A percentile compares a stretch with the other conserved stretches of the same genome.
phyloP scores from a whole-genome alignment of 495 filamentous ascomycete species.

The Aspergillus nidulans region DNA sequence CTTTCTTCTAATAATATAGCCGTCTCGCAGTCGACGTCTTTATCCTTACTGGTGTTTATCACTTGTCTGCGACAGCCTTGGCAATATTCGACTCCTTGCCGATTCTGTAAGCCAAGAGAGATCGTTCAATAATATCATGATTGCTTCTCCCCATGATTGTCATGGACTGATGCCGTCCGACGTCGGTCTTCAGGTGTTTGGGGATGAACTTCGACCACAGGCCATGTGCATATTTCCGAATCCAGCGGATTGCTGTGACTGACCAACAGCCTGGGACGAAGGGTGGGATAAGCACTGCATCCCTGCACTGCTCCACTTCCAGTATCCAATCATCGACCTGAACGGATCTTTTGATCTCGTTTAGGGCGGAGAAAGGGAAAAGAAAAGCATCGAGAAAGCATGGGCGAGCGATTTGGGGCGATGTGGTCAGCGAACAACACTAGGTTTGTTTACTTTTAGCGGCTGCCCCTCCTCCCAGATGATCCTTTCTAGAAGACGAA shows the following conservation, averaged over 20 bases:
- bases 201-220: background rate
- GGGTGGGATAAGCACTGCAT: constrained; percentile 26
- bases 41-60: background rate
- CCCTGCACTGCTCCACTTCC: constrained; percentile 23
- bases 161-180: background rate
- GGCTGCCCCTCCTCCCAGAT: background rate
- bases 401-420: background rate
- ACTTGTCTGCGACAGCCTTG: no score
- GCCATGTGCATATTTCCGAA: constrained; percentile 3
- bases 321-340: constrained; percentile 14
- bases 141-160: background rate
- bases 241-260: background rate
- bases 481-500: no score
- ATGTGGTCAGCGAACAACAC: background rate
- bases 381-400: background rate
- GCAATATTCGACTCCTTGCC: constrained; percentile 3
- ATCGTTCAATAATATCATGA: background rate
- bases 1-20: no score
- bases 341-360: constrained; percentile 11
- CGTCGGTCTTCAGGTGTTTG: background rate
- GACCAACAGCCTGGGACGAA: constrained; percentile 18
- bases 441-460: constrained; percentile 10
- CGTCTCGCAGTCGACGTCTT: no score
- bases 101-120: background rate
- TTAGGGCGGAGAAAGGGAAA: constrained; percentile 11